Percentiles rank a stretch among this genome's conserved stretches.
These are phyloP conservation scores for Clonostachys solani DNA, from an alignment of 2,329 filamentous ascomycete species.

Conservation along the genomic window DNA sequence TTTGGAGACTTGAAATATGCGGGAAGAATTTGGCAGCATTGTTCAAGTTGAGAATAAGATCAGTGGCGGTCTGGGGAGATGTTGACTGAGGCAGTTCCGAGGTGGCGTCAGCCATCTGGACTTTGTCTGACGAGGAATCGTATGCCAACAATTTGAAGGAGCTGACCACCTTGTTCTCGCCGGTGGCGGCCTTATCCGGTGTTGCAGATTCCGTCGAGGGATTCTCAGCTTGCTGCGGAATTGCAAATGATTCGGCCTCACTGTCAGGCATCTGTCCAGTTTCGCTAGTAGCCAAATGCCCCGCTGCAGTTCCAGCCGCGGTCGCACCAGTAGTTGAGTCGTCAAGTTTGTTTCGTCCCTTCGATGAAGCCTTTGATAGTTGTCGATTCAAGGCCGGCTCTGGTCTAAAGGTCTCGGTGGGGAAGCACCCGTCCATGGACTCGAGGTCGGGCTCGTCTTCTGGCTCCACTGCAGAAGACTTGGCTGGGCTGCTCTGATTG, in stretches of 20 bases:
- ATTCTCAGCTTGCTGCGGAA: no score
- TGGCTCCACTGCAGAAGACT: background rate
- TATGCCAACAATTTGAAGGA: constrained; percentile 64
- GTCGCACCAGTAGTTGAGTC: no score
- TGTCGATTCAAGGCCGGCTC: constrained; percentile 23
- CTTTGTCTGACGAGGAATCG: constrained; percentile 51
- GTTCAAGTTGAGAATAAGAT: constrained; percentile 55
- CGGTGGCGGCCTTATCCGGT: background rate
- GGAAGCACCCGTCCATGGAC: constrained; percentile 37
- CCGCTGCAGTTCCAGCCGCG: no score
- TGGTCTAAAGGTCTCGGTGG: constrained; percentile 13
- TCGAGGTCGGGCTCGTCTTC: constrained; percentile 20
- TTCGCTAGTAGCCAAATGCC: no score
- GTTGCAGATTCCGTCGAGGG: no score
- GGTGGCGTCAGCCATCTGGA: constrained; percentile 57
- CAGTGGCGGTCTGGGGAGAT: constrained; percentile 50
- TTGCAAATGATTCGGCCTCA: no score
- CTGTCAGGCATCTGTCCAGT: no score
- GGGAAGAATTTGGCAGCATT: constrained; percentile 63
- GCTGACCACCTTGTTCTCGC: background rate
- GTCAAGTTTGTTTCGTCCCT: no score
- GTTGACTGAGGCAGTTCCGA: constrained; percentile 45
- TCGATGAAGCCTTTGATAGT: no score
- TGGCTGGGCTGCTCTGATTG: background rate
- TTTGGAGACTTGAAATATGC: constrained; percentile 53